Base-by-base conservation (phyloP, 2,329 filamentous ascomycete genomes). In the Fusarium nygamai region DNA sequence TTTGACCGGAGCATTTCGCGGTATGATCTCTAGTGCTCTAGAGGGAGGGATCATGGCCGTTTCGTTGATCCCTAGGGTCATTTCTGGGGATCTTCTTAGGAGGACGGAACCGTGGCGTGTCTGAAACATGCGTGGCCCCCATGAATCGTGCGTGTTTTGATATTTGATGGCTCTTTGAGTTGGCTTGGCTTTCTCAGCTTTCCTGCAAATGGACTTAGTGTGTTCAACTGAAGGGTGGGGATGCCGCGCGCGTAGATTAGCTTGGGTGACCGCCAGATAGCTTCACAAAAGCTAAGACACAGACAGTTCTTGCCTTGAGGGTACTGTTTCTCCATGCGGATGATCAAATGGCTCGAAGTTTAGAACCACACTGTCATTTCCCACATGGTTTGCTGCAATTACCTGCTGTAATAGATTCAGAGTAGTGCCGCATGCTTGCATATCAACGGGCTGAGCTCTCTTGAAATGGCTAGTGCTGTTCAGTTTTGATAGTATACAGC, bases 211-310 rank as follows among this genome's bases (percentile, higher is more conserved):
- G 43, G 29, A 63, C n/a, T 44, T 65, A 50, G 41, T 63, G 31
- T 63, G 44, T 38, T 63, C 46, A 62, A 69, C 51, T 63, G 38
- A 58, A 63, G 24, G 39, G 72, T 70, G 72, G 72, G 36, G 72
- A 69, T 75, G 43, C 72, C 72, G 72, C 68, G 72, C 72, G 72
- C 69, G 72, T 75, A 72, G 59, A 48, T 71, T 64, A 70, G 48
- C 39, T 46, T 31, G 33, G 19, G 39, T 53, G 39, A 51, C 31
- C 36, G 33, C 62, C n/a, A 38, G 29, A 62, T 43, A 53, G 41
- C 38, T 69, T 57, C 34, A 53, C 41, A 29, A 48, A 36, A 53
- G 24, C 53, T 31, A 46, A 53, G 47, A 36, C 67, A 29, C 34
- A 54, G 44, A 29, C 34, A 54, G 44, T 36, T 27, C 58, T 24